Conservation (phyloP, 768 basidiomycete genomes). For the Gymnopilus dilepis region DNA sequence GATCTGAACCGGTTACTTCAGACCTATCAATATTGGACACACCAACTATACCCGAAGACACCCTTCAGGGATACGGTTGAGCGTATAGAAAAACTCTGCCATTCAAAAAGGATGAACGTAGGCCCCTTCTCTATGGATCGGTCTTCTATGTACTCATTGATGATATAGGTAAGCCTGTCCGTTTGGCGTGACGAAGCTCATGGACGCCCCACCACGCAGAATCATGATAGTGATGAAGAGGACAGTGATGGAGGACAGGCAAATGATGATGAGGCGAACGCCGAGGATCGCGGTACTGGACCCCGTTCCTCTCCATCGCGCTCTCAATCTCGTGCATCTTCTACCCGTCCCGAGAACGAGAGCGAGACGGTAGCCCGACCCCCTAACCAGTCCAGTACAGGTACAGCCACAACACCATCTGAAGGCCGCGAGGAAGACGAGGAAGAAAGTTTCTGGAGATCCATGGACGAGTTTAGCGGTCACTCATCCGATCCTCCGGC, state of each 20-base stretch:
- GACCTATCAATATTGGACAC: constrained; percentile 94
- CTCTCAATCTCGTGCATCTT: constrained; percentile 27
- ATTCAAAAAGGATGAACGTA: constrained; percentile 86
- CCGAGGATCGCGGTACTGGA: constrained; percentile 16
- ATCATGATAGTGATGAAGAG: constrained; percentile 23
- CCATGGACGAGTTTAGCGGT: constrained; percentile 55
- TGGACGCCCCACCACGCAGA: constrained; percentile 29
- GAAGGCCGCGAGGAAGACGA: constrained; percentile 38
- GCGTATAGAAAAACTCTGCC: constrained; percentile 88
- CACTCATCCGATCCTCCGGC: constrained; percentile 28
- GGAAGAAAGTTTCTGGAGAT: constrained; percentile 75
- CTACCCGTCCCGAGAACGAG: constrained; percentile 22
- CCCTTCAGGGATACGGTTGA: constrained; percentile 87
- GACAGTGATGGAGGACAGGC: constrained; percentile 24
- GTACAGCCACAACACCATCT: neutral
- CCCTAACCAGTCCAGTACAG: constrained; percentile 7
- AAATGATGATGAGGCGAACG: constrained; percentile 20
- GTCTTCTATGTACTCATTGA: constrained; percentile 6
- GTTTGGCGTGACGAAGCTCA: constrained; percentile 78
- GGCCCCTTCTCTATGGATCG: constrained; percentile 26
- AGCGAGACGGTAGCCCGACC: constrained; percentile 20
- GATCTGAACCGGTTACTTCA: constrained; percentile 84
- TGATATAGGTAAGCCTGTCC: constrained; percentile 64
- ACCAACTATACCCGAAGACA: constrained; percentile 88
- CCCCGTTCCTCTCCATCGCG: constrained; percentile 28